Evolutionary conservation across 1,284 basidiomycete species (phyloP), one percentile per base, ranked within the genome.

Genomic region (Tilletia indica): DNA sequence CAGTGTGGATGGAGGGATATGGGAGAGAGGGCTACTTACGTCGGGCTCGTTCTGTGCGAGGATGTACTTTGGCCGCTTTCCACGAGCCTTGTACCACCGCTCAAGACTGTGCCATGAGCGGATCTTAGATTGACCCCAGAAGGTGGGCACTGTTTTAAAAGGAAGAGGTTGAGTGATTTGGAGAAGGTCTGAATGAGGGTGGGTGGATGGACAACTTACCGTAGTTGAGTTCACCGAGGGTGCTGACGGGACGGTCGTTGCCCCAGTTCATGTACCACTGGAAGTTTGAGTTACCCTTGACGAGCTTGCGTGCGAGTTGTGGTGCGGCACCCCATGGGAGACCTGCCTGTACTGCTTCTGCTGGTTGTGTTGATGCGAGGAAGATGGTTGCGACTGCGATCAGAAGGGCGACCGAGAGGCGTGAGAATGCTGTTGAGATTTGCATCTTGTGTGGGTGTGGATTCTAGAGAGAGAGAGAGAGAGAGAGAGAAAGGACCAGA

Each of bases 21-120:
- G 25, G 25, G 25, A 1, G 42, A 9, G 42, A 45, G 12, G 19
- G 6, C 8, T n/a, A 54, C 51, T 54, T 3, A 82, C 74, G 48
- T 83, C 82, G 5, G 82, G 81, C 73, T 83, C 82, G 72, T 83
- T 83, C 63, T 77, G 74, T 0, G 74, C 76, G 4, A 83, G 76
- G 56, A 82, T 70, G 64, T 79, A 69, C 34, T 72, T 71, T 0
- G 77, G 75, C 47, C 64, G 5, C 58, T 63, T 63, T 8, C 58
- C 58, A 5, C 25, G 58, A 31, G 21, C 1, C 25, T 36, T 25
- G 58, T 34, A 63, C 19, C 31, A 63, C 25, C 58, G n/a, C 58
- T 63, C 58, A 9, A 36, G 19, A 31, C 25, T 34, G 58, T 63
- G 58, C 58, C 58, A 63, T 31, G 21, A 11, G 14, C 8, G 4